Conservation (phyloP, 768 basidiomycete species). For the Austroboletus eburneus region DNA sequence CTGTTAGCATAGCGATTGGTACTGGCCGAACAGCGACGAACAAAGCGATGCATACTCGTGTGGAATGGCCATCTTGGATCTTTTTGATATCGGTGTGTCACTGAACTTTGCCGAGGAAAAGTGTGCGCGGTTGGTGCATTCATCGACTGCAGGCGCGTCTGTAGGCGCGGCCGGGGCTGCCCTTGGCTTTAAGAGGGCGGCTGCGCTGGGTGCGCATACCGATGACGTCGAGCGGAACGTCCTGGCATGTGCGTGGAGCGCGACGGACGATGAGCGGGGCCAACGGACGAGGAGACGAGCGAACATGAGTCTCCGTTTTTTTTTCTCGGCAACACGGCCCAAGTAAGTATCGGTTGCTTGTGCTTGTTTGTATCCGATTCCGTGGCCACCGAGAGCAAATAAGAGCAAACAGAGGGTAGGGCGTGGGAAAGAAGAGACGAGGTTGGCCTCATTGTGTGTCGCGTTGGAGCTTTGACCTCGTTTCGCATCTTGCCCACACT, state of each 20-base stretch:
- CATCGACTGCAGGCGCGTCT: conserved; percentile 11
- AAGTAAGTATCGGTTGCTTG: too few relatives aligned
- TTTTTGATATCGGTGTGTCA: conserved; percentile 35
- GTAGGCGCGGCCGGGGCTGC: neutral
- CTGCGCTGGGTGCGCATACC: conserved; percentile 5
- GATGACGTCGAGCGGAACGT: conserved; percentile 12
- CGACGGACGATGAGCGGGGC: conserved; percentile 14
- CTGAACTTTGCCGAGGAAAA: conserved; percentile 27
- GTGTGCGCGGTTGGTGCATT: conserved; percentile 22
- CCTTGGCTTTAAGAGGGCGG: conserved; percentile 11
- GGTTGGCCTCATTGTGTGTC: conserved; percentile 24
- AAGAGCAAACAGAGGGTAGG: conserved; percentile 14
- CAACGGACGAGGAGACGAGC: conserved; percentile 24
- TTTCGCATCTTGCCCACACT: conserved; percentile 11
- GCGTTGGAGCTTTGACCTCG: conserved; percentile 21
- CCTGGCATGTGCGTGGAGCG: conserved; percentile 10
- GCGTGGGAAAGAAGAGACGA: conserved; percentile 20
- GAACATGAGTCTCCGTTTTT: too few relatives aligned
- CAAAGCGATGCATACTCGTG: conserved; percentile 36
- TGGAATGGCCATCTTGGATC: conserved; percentile 38
- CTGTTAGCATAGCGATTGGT: conserved; percentile 18
- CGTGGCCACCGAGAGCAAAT: conserved; percentile 17
- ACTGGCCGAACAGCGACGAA: neutral
- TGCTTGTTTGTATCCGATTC: too few relatives aligned
- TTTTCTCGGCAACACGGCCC: too few relatives aligned